These are phyloP conservation scores for Lithohypha guttulata DNA, from an alignment of 2,329 filamentous ascomycete genomes.

Conservation along the genomic window DNA sequence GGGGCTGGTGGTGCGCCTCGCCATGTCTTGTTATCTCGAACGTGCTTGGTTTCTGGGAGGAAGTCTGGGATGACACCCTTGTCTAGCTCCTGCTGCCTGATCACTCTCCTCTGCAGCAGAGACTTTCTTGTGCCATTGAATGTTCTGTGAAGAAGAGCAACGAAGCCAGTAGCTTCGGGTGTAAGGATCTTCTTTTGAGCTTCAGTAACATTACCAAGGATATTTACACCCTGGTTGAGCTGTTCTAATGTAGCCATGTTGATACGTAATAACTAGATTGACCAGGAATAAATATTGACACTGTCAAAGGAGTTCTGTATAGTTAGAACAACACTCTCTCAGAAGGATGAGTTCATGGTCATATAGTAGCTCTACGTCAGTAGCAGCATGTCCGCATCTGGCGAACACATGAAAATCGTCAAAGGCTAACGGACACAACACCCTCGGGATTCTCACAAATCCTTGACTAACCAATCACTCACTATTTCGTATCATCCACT, in stretches of 20 bases:
- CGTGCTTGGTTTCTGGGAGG: constrained; percentile 87
- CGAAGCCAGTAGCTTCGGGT: constrained; percentile 79
- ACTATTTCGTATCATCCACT: background rate
- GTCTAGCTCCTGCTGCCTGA: constrained; percentile 87
- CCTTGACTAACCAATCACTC: constrained; percentile 8
- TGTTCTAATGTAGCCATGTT: constrained; percentile 60
- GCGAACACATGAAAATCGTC: constrained; percentile 11
- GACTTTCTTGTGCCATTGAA: constrained; percentile 85
- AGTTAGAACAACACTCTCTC: too few species aligned
- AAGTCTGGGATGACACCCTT: constrained; percentile 83
- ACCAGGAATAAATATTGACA: too few species aligned
- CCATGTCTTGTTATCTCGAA: constrained; percentile 90
- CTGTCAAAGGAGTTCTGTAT: too few species aligned
- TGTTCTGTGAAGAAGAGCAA: constrained; percentile 85
- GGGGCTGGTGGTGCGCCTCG: constrained; percentile 84
- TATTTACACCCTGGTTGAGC: constrained; percentile 77
- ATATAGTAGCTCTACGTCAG: constrained; percentile 8
- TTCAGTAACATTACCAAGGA: constrained; percentile 69
- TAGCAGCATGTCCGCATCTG: background rate
- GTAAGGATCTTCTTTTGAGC: constrained; percentile 82
- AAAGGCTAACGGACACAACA: background rate
- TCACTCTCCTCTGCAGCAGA: constrained; percentile 73
- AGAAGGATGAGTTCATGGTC: constrained; percentile 4
- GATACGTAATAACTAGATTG: too few species aligned
- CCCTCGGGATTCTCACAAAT: constrained; percentile 3